Conservation (phyloP, 805 yeast species). For the Hanseniaspora nectarophila region DNA sequence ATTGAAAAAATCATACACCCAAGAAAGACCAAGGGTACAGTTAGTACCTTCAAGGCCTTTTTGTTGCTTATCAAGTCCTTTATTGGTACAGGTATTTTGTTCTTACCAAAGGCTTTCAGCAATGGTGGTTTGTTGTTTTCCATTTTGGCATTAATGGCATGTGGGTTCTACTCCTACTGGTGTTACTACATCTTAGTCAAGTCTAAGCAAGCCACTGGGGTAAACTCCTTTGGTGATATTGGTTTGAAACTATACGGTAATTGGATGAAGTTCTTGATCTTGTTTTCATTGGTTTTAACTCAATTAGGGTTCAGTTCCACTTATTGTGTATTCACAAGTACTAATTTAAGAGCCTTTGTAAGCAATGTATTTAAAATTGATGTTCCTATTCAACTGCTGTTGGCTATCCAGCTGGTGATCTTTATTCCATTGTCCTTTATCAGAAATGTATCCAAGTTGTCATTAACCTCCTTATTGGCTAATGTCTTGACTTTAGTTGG, state of each 20-base stretch:
- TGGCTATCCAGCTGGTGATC: constrained; percentile 43
- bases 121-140: constrained; percentile 65
- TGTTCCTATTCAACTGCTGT: constrained; percentile 35
- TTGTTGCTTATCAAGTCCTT: constrained; percentile 61
- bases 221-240: constrained; percentile 69
- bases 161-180: constrained; percentile 65
- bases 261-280: constrained; percentile 52
- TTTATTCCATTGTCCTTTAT: constrained; percentile 60
- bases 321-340: constrained; percentile 66
- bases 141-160: constrained; percentile 38
- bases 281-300: constrained; percentile 52
- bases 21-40: constrained; percentile 41
- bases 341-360: constrained; percentile 54
- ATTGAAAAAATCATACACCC: constrained; percentile 20
- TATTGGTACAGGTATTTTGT: constrained; percentile 65
- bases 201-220: constrained; percentile 47
- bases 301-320: constrained; percentile 76
- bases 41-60: constrained; percentile 62
- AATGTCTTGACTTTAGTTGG: constrained; percentile 60
- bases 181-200: constrained; percentile 56
- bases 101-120: constrained; percentile 55
- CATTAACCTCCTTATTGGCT: constrained; percentile 60
- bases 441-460: constrained; percentile 63
- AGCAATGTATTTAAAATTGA: constrained; percentile 34
- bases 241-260: constrained; percentile 53